Evolutionary conservation across 768 basidiomycete genomes (phyloP), one percentile per base, ranked within the genome.

Genomic region (Cubamyces sp.): DNA sequence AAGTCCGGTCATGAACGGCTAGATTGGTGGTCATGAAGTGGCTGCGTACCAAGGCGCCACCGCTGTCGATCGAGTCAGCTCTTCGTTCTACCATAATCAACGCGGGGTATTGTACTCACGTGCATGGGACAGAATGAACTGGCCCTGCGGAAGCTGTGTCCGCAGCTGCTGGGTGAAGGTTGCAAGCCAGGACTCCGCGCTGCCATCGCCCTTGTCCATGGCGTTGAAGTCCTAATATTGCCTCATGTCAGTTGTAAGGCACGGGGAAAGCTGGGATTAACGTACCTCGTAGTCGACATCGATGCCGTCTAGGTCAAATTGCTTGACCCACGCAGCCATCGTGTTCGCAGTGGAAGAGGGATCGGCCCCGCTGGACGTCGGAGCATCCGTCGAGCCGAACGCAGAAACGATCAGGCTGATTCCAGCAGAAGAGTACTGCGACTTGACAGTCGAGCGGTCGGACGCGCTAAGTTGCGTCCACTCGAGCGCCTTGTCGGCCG

Each of bases 201-300:
- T 68, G 18, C 72, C 73, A 18, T 48, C 72, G 63, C 81, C 76
- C 23, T 60, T 50, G 64, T 75, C 68, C 43, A 74, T 67, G 3
- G 73, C 73, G 47, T 61, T 66, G 52, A 73, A 71, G 61, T 74
- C 72, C 83, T 87, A 58, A 1, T 25, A 30, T 15, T 11, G 15
- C 54, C 39, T 30, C 12, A 57, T 58, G 7, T 57, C 16, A 58
- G 40, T 18, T 19, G 21, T 23, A 46, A 53, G 43, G 42, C 54
- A 59, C 15, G 16, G 18, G 39, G 18, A 47, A 15, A 12, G 12
- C 14, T 8, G 4, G 26, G 14, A 6, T 19, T 28, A 14, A 12
- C 68, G 16, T 39, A 75, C 72, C 76, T 87, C 88, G 67, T 90
- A 91, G 71, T 91, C 88, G 39, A 92, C 85, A 69, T 90, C 88